Conservation (phyloP, 202 grass and related monocot genomes). For the Brachypodium distachyon region DNA sequence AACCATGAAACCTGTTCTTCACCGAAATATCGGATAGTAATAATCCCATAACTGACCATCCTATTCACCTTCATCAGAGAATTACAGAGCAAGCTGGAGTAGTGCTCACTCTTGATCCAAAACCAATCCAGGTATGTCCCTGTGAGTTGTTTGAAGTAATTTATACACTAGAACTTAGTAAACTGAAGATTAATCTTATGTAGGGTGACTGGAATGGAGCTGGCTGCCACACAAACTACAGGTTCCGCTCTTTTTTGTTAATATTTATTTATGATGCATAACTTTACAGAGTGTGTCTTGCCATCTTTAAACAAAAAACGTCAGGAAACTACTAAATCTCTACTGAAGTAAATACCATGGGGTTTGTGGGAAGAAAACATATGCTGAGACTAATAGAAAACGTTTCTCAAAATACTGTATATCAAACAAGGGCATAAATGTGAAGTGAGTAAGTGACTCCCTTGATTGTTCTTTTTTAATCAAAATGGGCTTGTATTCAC, state of each 20-base stretch:
- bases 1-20: not conserved
- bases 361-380: not conserved
- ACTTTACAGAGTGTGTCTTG: not conserved
- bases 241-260: conserved; percentile 27
- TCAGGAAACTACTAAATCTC: not conserved
- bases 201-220: conserved; percentile 99
- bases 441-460: too few relatives aligned
- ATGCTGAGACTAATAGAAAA: not conserved
- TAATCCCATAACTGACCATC: not conserved
- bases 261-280: not conserved
- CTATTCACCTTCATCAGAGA: conserved; percentile 52
- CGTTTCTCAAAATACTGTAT: not conserved
- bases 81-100: conserved; percentile 98
- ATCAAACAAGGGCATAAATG: not conserved
- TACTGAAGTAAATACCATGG: not conserved
- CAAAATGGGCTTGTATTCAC: not conserved
- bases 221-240: conserved; percentile 98
- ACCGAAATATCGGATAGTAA: not conserved
- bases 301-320: not conserved
- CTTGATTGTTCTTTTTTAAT: not conserved
- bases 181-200: conserved; percentile 4
- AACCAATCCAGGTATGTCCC: conserved; percentile 87
- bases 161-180: not conserved
- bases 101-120: conserved; percentile 92
- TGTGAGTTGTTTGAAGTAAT: conserved; percentile 15